A percentile compares a stretch with the other conserved stretches of the same genome.
Evolutionary conservation across 768 basidiomycete genomes (phyloP).

Genomic region (Flagelloscypha sp.): DNA sequence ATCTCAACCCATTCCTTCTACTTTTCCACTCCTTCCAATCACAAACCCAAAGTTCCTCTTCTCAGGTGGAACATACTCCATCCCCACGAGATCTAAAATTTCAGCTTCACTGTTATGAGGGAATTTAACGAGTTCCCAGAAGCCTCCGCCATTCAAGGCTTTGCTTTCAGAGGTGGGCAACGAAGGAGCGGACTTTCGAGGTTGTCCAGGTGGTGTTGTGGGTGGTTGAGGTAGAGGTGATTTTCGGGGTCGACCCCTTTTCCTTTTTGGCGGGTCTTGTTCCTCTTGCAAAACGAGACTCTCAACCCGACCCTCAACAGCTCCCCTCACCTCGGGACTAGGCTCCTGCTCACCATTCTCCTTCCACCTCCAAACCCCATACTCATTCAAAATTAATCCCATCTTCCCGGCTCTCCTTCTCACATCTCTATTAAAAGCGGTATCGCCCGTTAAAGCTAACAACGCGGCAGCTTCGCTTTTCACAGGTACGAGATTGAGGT

Average conservation of each 20-base stretch:
- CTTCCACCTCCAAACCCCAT: slow-evolving; percentile 58
- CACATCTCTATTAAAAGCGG: slow-evolving; percentile 34
- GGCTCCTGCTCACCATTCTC: slow-evolving; percentile 2
- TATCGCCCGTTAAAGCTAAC: slow-evolving; percentile 50
- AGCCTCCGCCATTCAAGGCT: slow-evolving; percentile 18
- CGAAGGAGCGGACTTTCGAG: too few species aligned
- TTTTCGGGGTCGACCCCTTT: too few species aligned
- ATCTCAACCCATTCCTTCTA: too few species aligned
- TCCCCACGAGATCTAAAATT: slow-evolving; percentile 34
- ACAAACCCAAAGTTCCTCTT: slow-evolving; percentile 33
- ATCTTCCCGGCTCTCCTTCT: slow-evolving; percentile 32
- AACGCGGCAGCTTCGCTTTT: slow-evolving; percentile 45
- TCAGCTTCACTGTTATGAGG: slow-evolving; percentile 32
- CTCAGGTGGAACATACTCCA: slow-evolving; percentile 31
- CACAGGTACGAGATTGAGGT: slow-evolving; percentile 37
- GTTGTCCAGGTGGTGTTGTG: too few species aligned
- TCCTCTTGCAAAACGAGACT: not conserved
- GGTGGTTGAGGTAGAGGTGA: too few species aligned
- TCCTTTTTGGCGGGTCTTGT: slow-evolving; percentile 5
- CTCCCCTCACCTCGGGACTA: too few species aligned
- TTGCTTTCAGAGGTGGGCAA: too few species aligned
- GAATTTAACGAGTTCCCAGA: slow-evolving; percentile 39
- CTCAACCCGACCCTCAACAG: too few species aligned
- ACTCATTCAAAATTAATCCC: slow-evolving; percentile 49
- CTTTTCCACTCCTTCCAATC: too few species aligned